Base-by-base conservation (phyloP, 2,329 filamentous ascomycete genomes). In the Aspergillus transmontanensis region DNA sequence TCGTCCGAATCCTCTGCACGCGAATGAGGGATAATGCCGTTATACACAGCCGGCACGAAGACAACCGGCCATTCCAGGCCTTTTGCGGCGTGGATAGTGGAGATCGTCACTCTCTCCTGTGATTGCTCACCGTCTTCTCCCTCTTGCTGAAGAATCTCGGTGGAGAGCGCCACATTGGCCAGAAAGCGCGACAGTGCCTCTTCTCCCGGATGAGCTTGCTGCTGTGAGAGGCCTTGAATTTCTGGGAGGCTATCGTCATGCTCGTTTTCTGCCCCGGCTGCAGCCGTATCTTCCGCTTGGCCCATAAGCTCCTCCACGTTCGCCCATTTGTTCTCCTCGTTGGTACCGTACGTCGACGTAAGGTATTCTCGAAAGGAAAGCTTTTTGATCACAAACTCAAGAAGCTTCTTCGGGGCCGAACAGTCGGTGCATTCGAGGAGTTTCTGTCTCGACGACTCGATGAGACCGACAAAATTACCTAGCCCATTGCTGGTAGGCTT, bases 31-130 rank as follows among this genome's bases (percentile, higher is more conserved):
- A 98, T 96, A 2, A 90, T 94, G 0, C 94, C 95, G 54, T 93
- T 88, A 73, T 96, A 97, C 30, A 93, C 90, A 1, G 91, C 92
- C 6, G 95, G 94, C 19, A 98, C 89, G 75, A 98, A 98, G 1
- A 98, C 93, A 1, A 97, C 85, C 0, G 94, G 94, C 95, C 95
- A 99, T 76, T 99, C 94, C 1, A 99, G 83, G 3, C 94, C 94
- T 77, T 99, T 99, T 3, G 94, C 93, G 0, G 94, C 93, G 75
- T 99, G 94, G 12, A 99, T 97, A 0, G 94, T 99, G 6, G 93
- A 97, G 28, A 99, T 92, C 0, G 94, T 97, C 23, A 98, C 87
- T 69, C 91, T 84, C 2, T 80, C 76, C 41, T 79, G 72, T 1
- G 78, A 67, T 43, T 86, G 82, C 32, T 83, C 85, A 32, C 82